Base-by-base conservation (phyloP, 2,329 filamentous ascomycete species). In the Rhexocercosporidium sp. region DNA sequence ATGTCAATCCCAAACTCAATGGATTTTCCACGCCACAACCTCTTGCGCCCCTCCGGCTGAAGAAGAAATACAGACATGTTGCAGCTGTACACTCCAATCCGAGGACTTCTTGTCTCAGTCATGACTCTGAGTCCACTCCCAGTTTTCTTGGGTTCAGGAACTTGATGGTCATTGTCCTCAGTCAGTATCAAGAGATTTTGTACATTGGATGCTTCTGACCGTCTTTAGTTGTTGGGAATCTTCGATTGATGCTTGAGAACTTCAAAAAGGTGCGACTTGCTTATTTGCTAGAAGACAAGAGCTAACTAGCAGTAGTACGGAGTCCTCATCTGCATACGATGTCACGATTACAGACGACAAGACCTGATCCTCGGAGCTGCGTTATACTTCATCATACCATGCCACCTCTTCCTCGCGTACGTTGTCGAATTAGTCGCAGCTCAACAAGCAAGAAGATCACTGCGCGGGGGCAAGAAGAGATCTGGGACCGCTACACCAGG, bases 101-200 rank as follows among this genome's bases (percentile, higher is more conserved):
- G 44, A 87, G 88, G 66, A 88, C 91, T 8, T 97, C 95, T 27
- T 94, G 92, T 74, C 84, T 98, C 57, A 97, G 93, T 80, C 91
- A 94, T 75, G 96, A 98, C 77, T 87, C 93, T 1, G 81, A 86
- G 54, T 82, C 82, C 12, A 83, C 89, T 1, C 93, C 94, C 25
- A 97, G 93, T 78, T 98, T 97, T 77, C 82, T 97, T 18, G 96
- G 96, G 0, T 98, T 99, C 77, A 86, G 95, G 68, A 99, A 99
- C 78, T 86, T 99, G 70, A 97, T 97, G 93, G 92, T 97, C 46
- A 90, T 98, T 75, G 93, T 97, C 44, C 81, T 97, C 69, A 89
- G 93, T 96, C 85, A 70, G 85, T 74, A 49, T 8, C 27, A 41
- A 25, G 57, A 34, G 4, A 59, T 6, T 12, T 44, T 22, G 53